Conservation (phyloP, 768 basidiomycete species). For the Macrolepiota albuminosa region DNA sequence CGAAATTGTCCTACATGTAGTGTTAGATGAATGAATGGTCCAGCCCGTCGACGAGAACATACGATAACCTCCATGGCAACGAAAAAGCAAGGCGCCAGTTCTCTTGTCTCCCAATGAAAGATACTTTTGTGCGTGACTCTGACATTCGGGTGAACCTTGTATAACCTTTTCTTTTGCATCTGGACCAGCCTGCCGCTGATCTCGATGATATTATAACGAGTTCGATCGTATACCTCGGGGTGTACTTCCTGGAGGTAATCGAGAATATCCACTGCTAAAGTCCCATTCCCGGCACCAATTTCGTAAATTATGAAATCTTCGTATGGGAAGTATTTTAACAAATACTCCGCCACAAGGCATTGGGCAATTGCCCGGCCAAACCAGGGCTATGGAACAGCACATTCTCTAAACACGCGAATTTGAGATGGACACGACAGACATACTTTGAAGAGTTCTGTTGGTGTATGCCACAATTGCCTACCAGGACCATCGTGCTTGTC, state of each 20-base stretch:
- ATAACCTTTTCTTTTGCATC: conserved; percentile 66
- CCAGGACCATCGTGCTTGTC: conserved; percentile 65
- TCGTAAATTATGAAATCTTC: conserved; percentile 96
- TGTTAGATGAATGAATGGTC: neutral
- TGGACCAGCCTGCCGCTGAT: conserved; percentile 78
- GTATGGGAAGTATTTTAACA: conserved; percentile 93
- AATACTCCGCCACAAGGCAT: conserved; percentile 87
- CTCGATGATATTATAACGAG: conserved; percentile 92
- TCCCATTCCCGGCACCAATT: conserved; percentile 97
- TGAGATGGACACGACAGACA: conserved; percentile 14
- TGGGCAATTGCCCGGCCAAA: conserved; percentile 89
- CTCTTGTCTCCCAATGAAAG: conserved; percentile 76
- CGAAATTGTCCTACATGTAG: conserved; percentile 79
- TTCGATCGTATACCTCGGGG: conserved; percentile 91
- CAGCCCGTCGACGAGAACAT: conserved; percentile 26
- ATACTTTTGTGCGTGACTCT: conserved; percentile 72
- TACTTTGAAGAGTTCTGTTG: conserved; percentile 96
- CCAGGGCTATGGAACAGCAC: conserved; percentile 63
- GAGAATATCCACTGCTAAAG: conserved; percentile 85
- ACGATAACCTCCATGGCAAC: conserved; percentile 94
- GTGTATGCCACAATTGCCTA: conserved; percentile 96
- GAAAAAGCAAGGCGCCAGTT: conserved; percentile 86
- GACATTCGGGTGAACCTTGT: conserved; percentile 59
- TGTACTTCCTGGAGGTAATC: conserved; percentile 71
- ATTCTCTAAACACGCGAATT: conserved; percentile 7